Conservation (phyloP, 2,329 filamentous ascomycete genomes). For the Colletotrichum orchidophilum region DNA sequence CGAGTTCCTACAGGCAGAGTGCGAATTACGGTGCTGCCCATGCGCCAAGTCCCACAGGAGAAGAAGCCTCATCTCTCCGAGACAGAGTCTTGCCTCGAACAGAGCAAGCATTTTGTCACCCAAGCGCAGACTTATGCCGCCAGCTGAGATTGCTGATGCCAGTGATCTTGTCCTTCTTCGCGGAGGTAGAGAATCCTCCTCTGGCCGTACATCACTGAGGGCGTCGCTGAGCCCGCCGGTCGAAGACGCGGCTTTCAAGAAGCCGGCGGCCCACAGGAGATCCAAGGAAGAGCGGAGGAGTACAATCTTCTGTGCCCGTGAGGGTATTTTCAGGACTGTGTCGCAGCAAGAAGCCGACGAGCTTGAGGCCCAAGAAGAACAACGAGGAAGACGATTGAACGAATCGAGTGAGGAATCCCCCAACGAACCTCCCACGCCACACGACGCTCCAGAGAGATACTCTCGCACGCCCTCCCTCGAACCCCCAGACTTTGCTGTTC, state of each 20-base stretch:
- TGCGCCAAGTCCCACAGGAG: constrained; percentile 57
- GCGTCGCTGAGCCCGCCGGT: constrained; percentile 43
- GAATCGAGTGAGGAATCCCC: constrained; percentile 29
- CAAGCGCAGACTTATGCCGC: constrained; percentile 47
- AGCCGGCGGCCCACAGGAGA: constrained; percentile 33
- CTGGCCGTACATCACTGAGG: constrained; percentile 33
- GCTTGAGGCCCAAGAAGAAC: constrained; percentile 46
- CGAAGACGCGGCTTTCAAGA: constrained; percentile 32
- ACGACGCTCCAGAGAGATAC: constrained; percentile 50
- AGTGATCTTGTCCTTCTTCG: constrained; percentile 53
- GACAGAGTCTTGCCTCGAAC: constrained; percentile 46
- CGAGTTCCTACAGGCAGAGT: constrained; percentile 81
- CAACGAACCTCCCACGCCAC: constrained; percentile 44
- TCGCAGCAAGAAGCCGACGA: constrained; percentile 62
- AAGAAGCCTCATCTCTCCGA: constrained; percentile 44
- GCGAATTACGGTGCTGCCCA: constrained; percentile 72
- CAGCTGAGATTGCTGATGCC: constrained; percentile 50
- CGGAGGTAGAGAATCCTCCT: constrained; percentile 36
- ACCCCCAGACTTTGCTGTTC: constrained; percentile 66
- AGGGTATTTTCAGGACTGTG: constrained; percentile 71
- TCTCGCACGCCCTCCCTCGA: constrained; percentile 71
- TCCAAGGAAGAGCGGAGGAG: constrained; percentile 55
- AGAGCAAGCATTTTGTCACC: constrained; percentile 44
- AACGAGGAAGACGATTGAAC: constrained; percentile 35
- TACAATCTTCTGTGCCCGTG: constrained; percentile 68